These are phyloP conservation scores for Pythium phragmitis DNA, from an alignment of 352 stramenopile species.

Conservation along the genomic window DNA sequence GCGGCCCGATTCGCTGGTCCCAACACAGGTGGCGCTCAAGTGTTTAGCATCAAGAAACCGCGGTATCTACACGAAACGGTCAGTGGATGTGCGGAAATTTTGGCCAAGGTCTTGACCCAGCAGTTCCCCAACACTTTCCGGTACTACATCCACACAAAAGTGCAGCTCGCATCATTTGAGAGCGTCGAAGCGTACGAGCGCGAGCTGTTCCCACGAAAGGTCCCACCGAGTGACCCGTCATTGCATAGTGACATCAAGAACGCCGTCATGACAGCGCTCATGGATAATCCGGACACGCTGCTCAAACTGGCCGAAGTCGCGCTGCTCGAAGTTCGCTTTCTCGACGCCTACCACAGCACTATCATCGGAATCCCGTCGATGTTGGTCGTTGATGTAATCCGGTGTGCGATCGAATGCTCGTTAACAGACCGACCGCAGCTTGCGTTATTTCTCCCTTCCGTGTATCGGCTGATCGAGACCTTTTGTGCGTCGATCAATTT, in stretches of 20 bases:
- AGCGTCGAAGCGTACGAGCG: slow-evolving; percentile 68
- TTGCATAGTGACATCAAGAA: slow-evolving; percentile 62
- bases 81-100: slow-evolving; percentile 65
- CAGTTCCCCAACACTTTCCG: slow-evolving; percentile 78
- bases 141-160: slow-evolving; percentile 66
- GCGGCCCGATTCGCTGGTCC: slow-evolving; percentile 17
- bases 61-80: slow-evolving; percentile 46
- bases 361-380: slow-evolving; percentile 44
- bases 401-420: slow-evolving; percentile 52
- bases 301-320: slow-evolving; percentile 52
- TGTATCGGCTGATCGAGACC: slow-evolving; percentile 54
- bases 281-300: slow-evolving; percentile 47
- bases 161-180: slow-evolving; percentile 73
- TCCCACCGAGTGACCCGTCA: slow-evolving; percentile 44
- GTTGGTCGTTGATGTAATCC: slow-evolving; percentile 61
- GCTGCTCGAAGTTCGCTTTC: slow-evolving; percentile 60
- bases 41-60: slow-evolving; percentile 45
- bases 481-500: slow-evolving; percentile 76
- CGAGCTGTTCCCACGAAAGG: slow-evolving; percentile 59
- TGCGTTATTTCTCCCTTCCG: slow-evolving; percentile 45
- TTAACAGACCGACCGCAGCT: slow-evolving; percentile 38
- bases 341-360: slow-evolving; percentile 56
- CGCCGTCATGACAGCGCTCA: slow-evolving; percentile 46
- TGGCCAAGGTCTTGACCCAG: slow-evolving; percentile 61
- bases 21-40: neutral